Evolutionary conservation across 805 yeast species (phyloP).

Genomic region (Lachancea cidri): DNA sequence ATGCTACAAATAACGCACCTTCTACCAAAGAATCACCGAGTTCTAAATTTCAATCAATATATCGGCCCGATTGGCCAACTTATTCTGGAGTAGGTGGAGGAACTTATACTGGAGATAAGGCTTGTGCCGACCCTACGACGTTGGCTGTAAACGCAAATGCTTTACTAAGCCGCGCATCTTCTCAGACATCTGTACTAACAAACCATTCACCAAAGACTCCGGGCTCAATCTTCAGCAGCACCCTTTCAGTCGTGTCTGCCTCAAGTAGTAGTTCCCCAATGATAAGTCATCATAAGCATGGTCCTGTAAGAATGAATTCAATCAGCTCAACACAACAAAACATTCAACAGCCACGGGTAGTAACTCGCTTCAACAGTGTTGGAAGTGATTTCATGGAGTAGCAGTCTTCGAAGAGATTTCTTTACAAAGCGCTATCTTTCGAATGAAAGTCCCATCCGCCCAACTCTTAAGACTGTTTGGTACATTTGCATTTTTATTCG

Average conservation of each 20-base stretch:
- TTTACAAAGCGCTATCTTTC: no score
- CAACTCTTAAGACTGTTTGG: no score
- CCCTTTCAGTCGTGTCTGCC: constrained; percentile 2
- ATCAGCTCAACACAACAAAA: background rate
- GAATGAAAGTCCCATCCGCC: no score
- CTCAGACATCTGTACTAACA: background rate
- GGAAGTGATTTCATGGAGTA: constrained; percentile 11
- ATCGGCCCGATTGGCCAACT: background rate
- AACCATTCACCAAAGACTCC: constrained; percentile 3
- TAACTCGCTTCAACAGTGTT: constrained; percentile 12
- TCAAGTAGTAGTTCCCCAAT: constrained; percentile 5
- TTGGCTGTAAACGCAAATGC: background rate
- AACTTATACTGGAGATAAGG: background rate
- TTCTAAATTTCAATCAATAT: background rate
- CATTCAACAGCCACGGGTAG: constrained; percentile 5
- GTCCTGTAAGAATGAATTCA: constrained; percentile 1
- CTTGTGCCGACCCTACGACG: background rate
- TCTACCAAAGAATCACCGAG: background rate
- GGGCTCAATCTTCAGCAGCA: constrained; percentile 4
- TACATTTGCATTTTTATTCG: no score
- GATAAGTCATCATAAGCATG: background rate
- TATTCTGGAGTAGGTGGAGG: background rate
- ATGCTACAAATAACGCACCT: background rate
- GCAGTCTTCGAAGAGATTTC: no score
- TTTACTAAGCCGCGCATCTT: background rate